Evolutionary conservation across 2,329 filamentous ascomycete genomes (phyloP).

Genomic region (Penicillium sp.): DNA sequence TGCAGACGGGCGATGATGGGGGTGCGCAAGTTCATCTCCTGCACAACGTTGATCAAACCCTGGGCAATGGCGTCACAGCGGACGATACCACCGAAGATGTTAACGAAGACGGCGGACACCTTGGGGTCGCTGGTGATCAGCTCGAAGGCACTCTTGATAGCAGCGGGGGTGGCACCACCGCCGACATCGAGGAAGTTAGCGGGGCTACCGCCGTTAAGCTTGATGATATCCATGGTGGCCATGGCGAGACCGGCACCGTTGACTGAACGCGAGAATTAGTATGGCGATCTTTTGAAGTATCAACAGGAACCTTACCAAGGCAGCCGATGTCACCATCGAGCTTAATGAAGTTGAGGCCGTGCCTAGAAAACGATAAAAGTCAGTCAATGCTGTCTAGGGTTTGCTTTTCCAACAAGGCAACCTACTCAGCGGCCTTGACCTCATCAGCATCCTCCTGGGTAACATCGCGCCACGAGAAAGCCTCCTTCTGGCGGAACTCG

Average conservation of each 20-base stretch:
- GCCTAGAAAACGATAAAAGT: constrained; percentile 25
- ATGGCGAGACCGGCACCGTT: constrained; percentile 99
- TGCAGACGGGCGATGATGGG: constrained; percentile 96
- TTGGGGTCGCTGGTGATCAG: constrained; percentile 98
- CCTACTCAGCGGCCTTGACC: constrained; percentile 87
- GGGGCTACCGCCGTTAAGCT: constrained; percentile 92
- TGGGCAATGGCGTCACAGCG: constrained; percentile 96
- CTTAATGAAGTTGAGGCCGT: constrained; percentile 99
- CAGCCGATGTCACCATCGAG: constrained; percentile 98
- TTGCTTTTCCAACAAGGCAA: background rate
- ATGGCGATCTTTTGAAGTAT: background rate
- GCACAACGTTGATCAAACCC: constrained; percentile 90
- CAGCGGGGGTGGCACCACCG: constrained; percentile 92
- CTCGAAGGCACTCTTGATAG: constrained; percentile 96
- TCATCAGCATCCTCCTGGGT: constrained; percentile 96
- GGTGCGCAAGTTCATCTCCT: constrained; percentile 92
- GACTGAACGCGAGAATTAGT: constrained; percentile 49
- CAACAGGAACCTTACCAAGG: constrained; percentile 49
- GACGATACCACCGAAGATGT: constrained; percentile 99
- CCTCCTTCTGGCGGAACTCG: constrained; percentile 94
- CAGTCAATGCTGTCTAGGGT: background rate
- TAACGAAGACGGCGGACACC: constrained; percentile 98
- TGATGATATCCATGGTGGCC: constrained; percentile 99
- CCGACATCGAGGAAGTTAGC: constrained; percentile 99
- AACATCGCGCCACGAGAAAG: constrained; percentile 90